A percentile compares a stretch with the other conserved stretches of the same genome.
Conservation (phyloP, 2,329 filamentous ascomycete species). For the Blumeriella jaapii region DNA sequence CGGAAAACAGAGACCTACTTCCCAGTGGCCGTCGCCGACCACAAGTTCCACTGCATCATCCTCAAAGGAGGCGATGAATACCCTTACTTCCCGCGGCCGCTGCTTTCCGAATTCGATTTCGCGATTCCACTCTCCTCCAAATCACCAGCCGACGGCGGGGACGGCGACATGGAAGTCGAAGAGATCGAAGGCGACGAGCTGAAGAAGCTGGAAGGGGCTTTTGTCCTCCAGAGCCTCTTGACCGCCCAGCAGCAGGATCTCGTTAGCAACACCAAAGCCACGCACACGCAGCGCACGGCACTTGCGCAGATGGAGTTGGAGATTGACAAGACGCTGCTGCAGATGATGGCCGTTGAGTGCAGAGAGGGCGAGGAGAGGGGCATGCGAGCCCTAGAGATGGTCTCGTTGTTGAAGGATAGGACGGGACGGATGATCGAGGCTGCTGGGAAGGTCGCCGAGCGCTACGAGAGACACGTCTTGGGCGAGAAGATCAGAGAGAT, state of each 20-base stretch:
- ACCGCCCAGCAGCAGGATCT: conserved; percentile 67
- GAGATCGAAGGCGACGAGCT: conserved; percentile 36
- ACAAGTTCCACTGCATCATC: conserved; percentile 97
- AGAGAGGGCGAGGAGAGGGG: conserved; percentile 84
- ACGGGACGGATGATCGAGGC: conserved; percentile 86
- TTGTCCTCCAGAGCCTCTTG: conserved; percentile 62
- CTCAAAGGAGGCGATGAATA: conserved; percentile 90
- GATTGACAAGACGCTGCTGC: conserved; percentile 79
- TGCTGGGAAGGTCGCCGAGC: conserved; percentile 75
- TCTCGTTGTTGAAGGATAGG: conserved; percentile 71
- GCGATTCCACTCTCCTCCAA: conserved; percentile 62
- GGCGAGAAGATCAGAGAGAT: conserved; percentile 84
- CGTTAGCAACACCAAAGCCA: conserved; percentile 54
- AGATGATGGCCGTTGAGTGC: conserved; percentile 82
- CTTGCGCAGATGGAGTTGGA: conserved; percentile 67
- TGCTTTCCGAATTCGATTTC: conserved; percentile 91
- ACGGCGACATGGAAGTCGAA: conserved; percentile 29
- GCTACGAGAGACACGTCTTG: conserved; percentile 70
- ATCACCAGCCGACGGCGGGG: conserved; percentile 29
- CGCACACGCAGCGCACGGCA: conserved; percentile 51
- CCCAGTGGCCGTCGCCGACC: conserved; percentile 83
- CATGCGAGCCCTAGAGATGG: conserved; percentile 90
- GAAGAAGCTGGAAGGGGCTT: conserved; percentile 65
- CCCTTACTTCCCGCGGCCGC: conserved; percentile 80
- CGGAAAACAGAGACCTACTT: conserved; percentile 87